These are phyloP conservation scores for Vigna trinervia DNA, from an alignment of 306 rosid genomes.

Conservation along the genomic window DNA sequence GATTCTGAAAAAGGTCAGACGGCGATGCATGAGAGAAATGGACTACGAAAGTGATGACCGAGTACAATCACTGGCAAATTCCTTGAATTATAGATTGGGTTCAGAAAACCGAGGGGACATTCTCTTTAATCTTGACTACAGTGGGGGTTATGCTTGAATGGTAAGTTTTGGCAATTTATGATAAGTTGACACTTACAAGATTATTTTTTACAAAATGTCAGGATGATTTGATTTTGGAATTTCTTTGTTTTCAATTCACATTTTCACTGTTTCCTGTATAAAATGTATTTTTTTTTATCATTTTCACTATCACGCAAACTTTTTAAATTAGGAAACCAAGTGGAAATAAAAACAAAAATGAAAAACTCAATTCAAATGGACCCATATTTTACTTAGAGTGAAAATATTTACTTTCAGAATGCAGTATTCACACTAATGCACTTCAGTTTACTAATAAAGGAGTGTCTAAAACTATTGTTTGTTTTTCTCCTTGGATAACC, in stretches of 20 bases:
- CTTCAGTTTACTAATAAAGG: background rate
- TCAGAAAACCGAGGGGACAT: slow-evolving; percentile 63
- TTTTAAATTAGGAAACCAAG: background rate
- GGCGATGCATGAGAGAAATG: slow-evolving; percentile 82
- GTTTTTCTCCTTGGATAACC: background rate
- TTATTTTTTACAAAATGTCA: background rate
- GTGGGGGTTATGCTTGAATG: slow-evolving; percentile 58
- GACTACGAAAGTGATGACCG: slow-evolving; percentile 74
- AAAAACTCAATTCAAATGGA: background rate
- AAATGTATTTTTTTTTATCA: background rate
- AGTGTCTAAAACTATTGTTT: background rate
- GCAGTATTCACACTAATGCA: slow-evolving; percentile 11
- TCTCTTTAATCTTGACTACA: slow-evolving; percentile 70
- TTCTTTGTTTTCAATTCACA: background rate
- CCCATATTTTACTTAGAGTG: background rate
- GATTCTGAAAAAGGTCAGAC: slow-evolving; percentile 65
- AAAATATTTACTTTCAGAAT: slow-evolving; percentile 13
- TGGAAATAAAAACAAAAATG: background rate
- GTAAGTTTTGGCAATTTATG: slow-evolving; percentile 45
- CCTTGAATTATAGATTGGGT: slow-evolving; percentile 59
- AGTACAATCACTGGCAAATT: slow-evolving; percentile 58
- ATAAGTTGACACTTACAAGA: background rate
- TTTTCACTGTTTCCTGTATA: background rate
- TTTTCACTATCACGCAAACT: background rate
- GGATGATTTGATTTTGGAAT: background rate